Evolutionary conservation across 1,284 basidiomycete genomes (phyloP), one percentile per base, ranked within the genome.

Genomic region (Trichosporon asahii): DNA sequence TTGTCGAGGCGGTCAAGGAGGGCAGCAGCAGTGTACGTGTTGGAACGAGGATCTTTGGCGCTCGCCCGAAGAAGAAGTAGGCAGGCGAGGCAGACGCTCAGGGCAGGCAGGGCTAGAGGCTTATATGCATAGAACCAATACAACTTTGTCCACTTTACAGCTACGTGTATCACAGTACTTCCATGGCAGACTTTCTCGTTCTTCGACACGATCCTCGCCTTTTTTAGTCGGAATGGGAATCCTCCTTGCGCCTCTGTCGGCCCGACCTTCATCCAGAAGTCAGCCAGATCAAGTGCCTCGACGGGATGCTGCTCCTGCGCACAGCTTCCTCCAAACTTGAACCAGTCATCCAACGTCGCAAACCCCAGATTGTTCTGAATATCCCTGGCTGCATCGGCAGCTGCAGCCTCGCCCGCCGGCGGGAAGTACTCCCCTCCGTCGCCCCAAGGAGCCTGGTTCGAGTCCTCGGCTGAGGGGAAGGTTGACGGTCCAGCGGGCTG

Each of bases 11-110:
- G 1, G 85, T 97, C 70, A 87, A 86, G 80, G 89, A 90, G 18
- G 96, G 94, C 0, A 92, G 93, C 78, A 89, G 92, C 77, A 89
- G 94, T 67, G 94, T 98, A 1, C 85, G 96, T 49, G 94, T 99
- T 2, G 96, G 96, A 0, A 95, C 92, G 7, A 89, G 91, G 25
- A 94, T 98, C 68, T 98, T 98, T 80, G 96, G 96, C 0, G 84
- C 87, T 67, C 84, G 92, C 72, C 85, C 85, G 53, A 87, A 86
- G 83, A 91, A 89, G 70, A 31, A 69, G 66, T 70, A 70, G n/a
- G n/a, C n/a, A n/a, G n/a, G n/a, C n/a, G n/a, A n/a, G n/a, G n/a
- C n/a, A n/a, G n/a, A n/a, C n/a, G n/a, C n/a, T n/a, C n/a, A n/a
- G n/a, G n/a, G 55, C 15, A 11, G n/a, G 44, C 9, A n/a, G 44